Percentiles rank a stretch among this genome's conserved stretches.
Evolutionary conservation across 495 filamentous ascomycete genomes (phyloP).

Genomic region (Talaromyces borbonicus): DNA sequence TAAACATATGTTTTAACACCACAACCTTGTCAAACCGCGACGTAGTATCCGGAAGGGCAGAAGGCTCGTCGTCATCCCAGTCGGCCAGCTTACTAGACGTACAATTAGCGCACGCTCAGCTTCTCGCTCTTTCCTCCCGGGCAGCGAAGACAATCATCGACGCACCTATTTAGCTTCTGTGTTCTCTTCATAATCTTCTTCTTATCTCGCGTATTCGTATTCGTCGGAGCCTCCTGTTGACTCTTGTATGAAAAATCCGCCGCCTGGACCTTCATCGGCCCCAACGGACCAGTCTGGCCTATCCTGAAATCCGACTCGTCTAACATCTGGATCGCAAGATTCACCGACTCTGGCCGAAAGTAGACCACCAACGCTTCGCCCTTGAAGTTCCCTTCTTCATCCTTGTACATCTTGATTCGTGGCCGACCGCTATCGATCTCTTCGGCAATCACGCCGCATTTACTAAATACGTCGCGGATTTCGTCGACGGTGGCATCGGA

Average conservation of each 20-base stretch:
- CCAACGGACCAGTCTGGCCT: constrained; percentile 39
- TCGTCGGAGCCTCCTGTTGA: constrained; percentile 47
- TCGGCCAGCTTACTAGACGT: constrained; percentile 68
- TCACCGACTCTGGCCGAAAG: constrained; percentile 84
- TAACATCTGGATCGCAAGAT: constrained; percentile 79
- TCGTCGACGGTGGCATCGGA: constrained; percentile 68
- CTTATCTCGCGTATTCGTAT: constrained; percentile 51
- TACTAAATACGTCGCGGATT: constrained; percentile 70
- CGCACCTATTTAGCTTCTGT: constrained; percentile 66
- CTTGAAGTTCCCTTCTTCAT: constrained; percentile 76
- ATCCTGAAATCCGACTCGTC: constrained; percentile 83
- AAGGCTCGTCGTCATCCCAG: constrained; percentile 86
- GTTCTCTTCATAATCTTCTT: constrained; percentile 82
- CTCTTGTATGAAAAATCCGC: constrained; percentile 88
- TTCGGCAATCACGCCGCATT: constrained; percentile 87
- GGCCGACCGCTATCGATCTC: constrained; percentile 77
- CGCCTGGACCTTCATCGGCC: constrained; percentile 68
- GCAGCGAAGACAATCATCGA: too few relatives aligned
- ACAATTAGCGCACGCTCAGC: too few relatives aligned
- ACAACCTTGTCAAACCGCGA: constrained; percentile 69
- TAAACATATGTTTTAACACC: constrained; percentile 92
- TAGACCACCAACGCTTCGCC: constrained; percentile 90
- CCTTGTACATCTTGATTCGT: constrained; percentile 86
- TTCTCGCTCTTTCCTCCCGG: too few relatives aligned
- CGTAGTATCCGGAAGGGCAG: constrained; percentile 40